Evolutionary conservation across 2,329 filamentous ascomycete genomes (phyloP).

Genomic region (Colletotrichum liaoningense): DNA sequence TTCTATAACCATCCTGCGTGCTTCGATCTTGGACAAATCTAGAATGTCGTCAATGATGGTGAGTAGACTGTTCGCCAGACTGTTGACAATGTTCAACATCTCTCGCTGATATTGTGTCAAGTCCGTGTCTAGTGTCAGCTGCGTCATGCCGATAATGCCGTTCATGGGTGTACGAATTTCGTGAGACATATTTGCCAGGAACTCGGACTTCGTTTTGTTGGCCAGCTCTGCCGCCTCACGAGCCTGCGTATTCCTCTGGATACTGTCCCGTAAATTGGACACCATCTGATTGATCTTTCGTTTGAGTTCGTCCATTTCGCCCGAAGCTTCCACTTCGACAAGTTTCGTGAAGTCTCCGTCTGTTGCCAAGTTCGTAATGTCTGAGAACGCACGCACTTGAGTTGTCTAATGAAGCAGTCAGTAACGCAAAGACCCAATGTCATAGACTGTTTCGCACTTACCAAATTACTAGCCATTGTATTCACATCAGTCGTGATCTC

Average conservation of each 20-base stretch:
- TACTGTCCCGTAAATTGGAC: conserved; percentile 92
- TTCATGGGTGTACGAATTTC: conserved; percentile 98
- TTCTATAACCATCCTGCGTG: conserved; percentile 97
- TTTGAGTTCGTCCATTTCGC: conserved; percentile 99
- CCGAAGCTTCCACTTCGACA: conserved; percentile 96
- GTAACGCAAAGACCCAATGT: conserved; percentile 33
- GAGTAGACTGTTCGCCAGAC: conserved; percentile 92
- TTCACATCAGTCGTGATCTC: conserved; percentile 98
- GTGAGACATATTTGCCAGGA: conserved; percentile 98
- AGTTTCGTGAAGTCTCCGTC: conserved; percentile 97
- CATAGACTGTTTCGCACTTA: conserved; percentile 44
- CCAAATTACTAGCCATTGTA: conserved; percentile 82
- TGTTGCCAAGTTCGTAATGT: conserved; percentile 97
- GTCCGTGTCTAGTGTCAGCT: conserved; percentile 94
- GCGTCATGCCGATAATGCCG: conserved; percentile 98
- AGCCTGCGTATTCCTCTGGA: conserved; percentile 95
- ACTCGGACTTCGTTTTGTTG: conserved; percentile 98
- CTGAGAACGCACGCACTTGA: conserved; percentile 96
- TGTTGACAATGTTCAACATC: conserved; percentile 98
- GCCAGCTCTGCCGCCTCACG: conserved; percentile 96
- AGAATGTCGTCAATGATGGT: conserved; percentile 94
- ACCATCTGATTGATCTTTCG: conserved; percentile 99
- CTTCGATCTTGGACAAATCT: conserved; percentile 86
- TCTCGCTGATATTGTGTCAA: conserved; percentile 95
- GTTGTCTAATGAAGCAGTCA: conserved; percentile 75